Conservation (phyloP, 345 rosid genomes). For the Ceriops tagal region DNA sequence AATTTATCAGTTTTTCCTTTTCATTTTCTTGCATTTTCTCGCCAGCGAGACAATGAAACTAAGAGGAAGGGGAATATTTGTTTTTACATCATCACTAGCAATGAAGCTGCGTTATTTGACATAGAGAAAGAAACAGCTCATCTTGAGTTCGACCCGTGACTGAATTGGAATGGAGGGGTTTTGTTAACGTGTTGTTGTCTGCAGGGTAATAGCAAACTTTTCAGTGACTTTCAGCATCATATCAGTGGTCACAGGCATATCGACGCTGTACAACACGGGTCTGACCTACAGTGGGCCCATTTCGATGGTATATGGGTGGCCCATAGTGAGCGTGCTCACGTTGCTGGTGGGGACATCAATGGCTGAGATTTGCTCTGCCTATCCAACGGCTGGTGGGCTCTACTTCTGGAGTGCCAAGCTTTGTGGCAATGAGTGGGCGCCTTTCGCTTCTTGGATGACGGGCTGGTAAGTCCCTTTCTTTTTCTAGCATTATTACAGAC, state of each 20-base stretch:
- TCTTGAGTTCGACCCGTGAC: no score
- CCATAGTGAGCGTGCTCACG: slow-evolving; percentile 38
- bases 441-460: slow-evolving; percentile 56
- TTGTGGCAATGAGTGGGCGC: slow-evolving; percentile 48
- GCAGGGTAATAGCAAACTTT: slow-evolving; percentile 45
- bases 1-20: no score
- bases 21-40: no score
- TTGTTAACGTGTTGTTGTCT: no score
- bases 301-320: slow-evolving; percentile 59
- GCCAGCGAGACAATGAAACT: no score
- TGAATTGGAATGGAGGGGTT: no score
- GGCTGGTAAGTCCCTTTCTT: slow-evolving; percentile 45
- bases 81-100: no score
- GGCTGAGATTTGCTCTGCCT: slow-evolving; percentile 66
- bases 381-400: slow-evolving; percentile 57
- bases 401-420: slow-evolving; percentile 59
- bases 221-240: slow-evolving; percentile 48
- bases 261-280: slow-evolving; percentile 44
- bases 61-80: no score
- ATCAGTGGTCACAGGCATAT: slow-evolving; percentile 47
- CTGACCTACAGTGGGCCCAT: slow-evolving; percentile 49
- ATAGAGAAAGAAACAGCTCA: no score
- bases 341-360: slow-evolving; percentile 39
- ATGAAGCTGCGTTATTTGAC: no score
- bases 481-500: no score